These are phyloP conservation scores for Parathielavia hyrcaniae DNA, from an alignment of 495 filamentous ascomycete species.

Conservation along the genomic window DNA sequence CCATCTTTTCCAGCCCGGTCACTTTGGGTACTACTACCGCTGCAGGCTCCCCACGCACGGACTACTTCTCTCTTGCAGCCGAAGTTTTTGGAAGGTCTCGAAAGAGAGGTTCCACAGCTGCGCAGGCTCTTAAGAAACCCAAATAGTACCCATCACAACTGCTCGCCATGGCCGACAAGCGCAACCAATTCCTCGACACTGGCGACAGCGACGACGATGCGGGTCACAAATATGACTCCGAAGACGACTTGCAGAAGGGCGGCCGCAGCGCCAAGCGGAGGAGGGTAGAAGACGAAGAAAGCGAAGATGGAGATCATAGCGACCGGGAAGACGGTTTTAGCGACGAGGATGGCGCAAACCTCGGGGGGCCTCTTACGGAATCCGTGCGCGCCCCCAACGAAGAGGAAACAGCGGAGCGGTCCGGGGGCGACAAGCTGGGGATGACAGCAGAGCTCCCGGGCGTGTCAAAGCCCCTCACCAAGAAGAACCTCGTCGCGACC, in stretches of 20 bases:
- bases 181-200: conserved; percentile 70
- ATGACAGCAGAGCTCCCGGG: conserved; percentile 38
- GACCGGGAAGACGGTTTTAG: conserved; percentile 28
- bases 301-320: conserved; percentile 31
- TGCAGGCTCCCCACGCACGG: background rate
- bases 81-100: conserved; percentile 7
- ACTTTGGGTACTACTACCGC: background rate
- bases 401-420: conserved; percentile 22
- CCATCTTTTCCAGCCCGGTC: background rate
- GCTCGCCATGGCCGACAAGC: conserved; percentile 57
- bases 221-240: conserved; percentile 61
- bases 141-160: background rate
- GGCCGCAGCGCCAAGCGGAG: conserved; percentile 60
- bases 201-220: conserved; percentile 62
- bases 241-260: conserved; percentile 61
- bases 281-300: conserved; percentile 46
- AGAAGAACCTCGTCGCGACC: conserved; percentile 54
- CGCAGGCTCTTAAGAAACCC: background rate
- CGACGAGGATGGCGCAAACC: conserved; percentile 8
- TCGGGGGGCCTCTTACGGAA: background rate
- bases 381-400: background rate
- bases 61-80: background rate
- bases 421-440: conserved; percentile 20
- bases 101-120: background rate
- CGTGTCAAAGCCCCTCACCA: conserved; percentile 46